Evolutionary conservation across 352 stramenopile genomes (phyloP), one percentile per base, ranked within the genome.

Genomic region (Globisporangium perplexum): DNA sequence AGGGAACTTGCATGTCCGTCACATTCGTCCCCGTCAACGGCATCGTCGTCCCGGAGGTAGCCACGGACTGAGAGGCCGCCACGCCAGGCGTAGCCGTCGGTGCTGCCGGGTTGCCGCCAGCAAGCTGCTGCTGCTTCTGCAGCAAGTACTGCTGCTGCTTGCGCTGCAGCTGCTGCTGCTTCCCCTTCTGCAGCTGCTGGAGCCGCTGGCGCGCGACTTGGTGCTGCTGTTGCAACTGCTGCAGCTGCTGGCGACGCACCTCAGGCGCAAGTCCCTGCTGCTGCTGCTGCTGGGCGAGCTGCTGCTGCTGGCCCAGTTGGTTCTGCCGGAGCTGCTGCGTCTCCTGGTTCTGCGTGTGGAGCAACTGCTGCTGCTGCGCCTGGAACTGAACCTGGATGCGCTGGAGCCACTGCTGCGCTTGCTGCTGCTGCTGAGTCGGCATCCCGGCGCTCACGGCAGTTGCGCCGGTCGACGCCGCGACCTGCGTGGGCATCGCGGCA

Each of bases 381-480:
- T 90, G 81, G 55, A 89, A 93, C 55, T 91, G 83, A 24, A 86
- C 78, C 49, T 91, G 83, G 11, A 93, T 79, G 5, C 79, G 77
- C 49, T 90, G 77, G n/a, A 93, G 59, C 71, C 71, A 86, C 57
- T 93, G 83, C 57, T 93, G 83, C 14, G 78, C 75, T 44, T 89
- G 78, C 30, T 89, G 78, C 43, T 88, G 77, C 22, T 79, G 75
- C 28, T 63, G 59, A 24, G 55, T 81, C 17, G 65, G 47, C 17
- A 77, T 68, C 22, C 53, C 71, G 12, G 62, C 36, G 23, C 41
- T 35, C 7, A 55, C 53, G 46, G 54, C 35, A 23, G 59, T 33
- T 11, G 54, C 42, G 10, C 48, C 56, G 11, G 68, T 23, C 7
- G 63, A 46, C 2, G 65, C 26, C 10, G 12, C 47, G 4, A 23